Base-by-base conservation (phyloP, 257 asterid genomes). In the Rauvolfia tetraphylla region DNA sequence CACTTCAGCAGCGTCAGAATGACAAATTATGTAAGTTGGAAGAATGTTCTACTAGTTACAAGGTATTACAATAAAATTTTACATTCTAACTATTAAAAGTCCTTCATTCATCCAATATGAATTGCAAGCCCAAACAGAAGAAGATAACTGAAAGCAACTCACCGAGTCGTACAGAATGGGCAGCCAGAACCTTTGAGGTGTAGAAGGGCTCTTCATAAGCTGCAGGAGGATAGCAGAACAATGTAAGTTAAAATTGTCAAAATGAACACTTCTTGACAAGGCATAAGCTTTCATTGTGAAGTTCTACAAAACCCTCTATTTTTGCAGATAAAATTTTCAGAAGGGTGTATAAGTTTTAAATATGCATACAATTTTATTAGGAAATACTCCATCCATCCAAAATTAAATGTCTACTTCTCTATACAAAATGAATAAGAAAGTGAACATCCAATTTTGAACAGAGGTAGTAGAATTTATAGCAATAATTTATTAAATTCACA, bases 191-290 rank as follows among this genome's bases (percentile, higher is more conserved):
- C 85, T 90, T 75, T 84, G 96, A 34, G 99, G 98, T 51, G 98
- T 95, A 34, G 98, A 90, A 80, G 96, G 96, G 86, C 86, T 95
- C 82, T 79, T 90, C 97, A 95, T 91, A 74, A 95, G 97, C 99
- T 92, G 98, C 84, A 84, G 66, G 81, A 68, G 20, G 36, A 70
- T n/a, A 42, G 70, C 44, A 34, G 9, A 44, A 39, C 23, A n/a
- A n/a, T 17, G 6, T 44, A 65, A n/a, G n/a, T n/a, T n/a, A n/a
- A 31, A 41, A 48, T 17, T 51, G 23, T 5, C 17, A 34, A 31
- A 38, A 48, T 1, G 11, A 23, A 29, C 33, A 44, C 15, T 5
- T 10, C 13, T n/a, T 61, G 17, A 65, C n/a, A 20, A 23, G 2
- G 18, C 57, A 51, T 17, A 18, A 62, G 25, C 20, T 33, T 31